These are phyloP conservation scores for Paracoccidioides lutzii DNA, from an alignment of 2,329 filamentous ascomycete genomes.

Conservation along the genomic window DNA sequence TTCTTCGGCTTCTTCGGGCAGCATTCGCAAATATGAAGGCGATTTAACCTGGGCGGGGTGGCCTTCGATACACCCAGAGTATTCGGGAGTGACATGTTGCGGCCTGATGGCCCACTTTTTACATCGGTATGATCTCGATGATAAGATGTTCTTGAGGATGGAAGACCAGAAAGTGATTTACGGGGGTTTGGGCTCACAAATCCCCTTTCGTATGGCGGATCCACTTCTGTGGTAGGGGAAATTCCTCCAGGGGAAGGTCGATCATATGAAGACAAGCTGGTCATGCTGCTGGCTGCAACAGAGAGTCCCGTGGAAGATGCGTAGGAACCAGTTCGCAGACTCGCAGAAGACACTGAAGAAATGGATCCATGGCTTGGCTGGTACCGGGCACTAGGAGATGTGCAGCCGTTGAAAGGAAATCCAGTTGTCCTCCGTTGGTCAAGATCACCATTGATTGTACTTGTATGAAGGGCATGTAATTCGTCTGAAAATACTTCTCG, in stretches of 20 bases:
- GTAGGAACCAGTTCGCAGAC: conserved; percentile 48
- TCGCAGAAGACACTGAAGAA: conserved; percentile 52
- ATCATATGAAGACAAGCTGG: conserved; percentile 50
- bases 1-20: conserved; percentile 96
- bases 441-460: conserved; percentile 36
- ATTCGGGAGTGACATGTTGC: conserved; percentile 37
- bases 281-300: conserved; percentile 49
- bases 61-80: conserved; percentile 23
- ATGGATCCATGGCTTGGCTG: conserved; percentile 47
- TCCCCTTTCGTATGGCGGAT: conserved; percentile 41
- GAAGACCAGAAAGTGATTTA: conserved; percentile 26
- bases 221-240: conserved; percentile 45
- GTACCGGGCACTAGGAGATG: conserved; percentile 42
- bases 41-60: conserved; percentile 37
- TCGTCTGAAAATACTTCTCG: conserved; percentile 36
- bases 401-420: conserved; percentile 43
- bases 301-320: conserved; percentile 49
- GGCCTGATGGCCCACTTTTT: conserved; percentile 25
- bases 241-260: conserved; percentile 48
- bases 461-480: conserved; percentile 21
- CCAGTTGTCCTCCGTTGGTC: conserved; percentile 41
- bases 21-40: conserved; percentile 70
- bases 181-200: conserved; percentile 37
- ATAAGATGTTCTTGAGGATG: conserved; percentile 24
- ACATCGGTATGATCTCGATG: conserved; percentile 27